A percentile compares a stretch with the other conserved stretches of the same genome.
These are phyloP conservation scores for Sporisorium scitamineum DNA, from an alignment of 1,284 basidiomycete genomes.

Conservation along the genomic window DNA sequence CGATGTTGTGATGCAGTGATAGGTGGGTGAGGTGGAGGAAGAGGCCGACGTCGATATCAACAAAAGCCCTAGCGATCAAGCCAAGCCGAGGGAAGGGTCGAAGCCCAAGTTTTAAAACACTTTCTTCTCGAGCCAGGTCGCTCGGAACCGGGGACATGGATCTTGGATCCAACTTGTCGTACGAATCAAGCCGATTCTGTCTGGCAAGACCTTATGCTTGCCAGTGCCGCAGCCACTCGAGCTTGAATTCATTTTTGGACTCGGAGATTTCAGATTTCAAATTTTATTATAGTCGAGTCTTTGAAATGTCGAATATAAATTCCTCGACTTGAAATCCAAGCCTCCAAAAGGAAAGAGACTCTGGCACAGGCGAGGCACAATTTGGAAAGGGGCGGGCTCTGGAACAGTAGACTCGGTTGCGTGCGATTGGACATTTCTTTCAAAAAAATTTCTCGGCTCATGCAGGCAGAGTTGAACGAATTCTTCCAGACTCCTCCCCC, in stretches of 20 bases:
- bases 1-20: background rate
- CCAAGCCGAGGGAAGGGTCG: background rate
- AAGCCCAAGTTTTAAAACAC: conserved; percentile 11
- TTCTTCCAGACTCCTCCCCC: background rate
- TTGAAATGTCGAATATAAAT: background rate
- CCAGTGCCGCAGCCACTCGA: conserved; percentile 47
- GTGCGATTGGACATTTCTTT: conserved; percentile 23
- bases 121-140: conserved; percentile 11
- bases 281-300: no score
- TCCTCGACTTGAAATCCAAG: background rate
- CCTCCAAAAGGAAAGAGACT: background rate
- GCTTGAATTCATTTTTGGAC: background rate
- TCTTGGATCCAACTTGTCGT: conserved; percentile 8
- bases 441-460: conserved; percentile 36
- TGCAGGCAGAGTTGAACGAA: conserved; percentile 11
- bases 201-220: background rate
- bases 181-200: conserved; percentile 9
- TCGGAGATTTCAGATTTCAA: no score
- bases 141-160: conserved; percentile 23
- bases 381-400: background rate
- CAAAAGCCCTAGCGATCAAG: conserved; percentile 8
- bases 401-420: background rate
- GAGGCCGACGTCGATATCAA: conserved; percentile 1
- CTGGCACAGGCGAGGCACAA: background rate
- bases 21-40: background rate